phyloP scores from a whole-genome alignment of 495 filamentous ascomycete species.

The Annulohypoxylon bovei region DNA sequence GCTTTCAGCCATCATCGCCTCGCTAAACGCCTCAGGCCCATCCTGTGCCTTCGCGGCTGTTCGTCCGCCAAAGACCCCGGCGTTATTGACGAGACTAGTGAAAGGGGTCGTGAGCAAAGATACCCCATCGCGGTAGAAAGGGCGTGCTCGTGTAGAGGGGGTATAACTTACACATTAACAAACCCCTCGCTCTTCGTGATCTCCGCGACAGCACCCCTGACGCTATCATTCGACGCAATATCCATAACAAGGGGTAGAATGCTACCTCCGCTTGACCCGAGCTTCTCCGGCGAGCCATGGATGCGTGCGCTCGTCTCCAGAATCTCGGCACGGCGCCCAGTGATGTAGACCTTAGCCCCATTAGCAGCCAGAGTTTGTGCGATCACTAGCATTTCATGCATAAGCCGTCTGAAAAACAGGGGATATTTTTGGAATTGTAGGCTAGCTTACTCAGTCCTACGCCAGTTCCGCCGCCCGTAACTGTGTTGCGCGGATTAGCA shows the following conservation, averaged over 20 bases:
- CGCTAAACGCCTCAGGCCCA: slow-evolving; percentile 38
- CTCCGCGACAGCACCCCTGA: slow-evolving; percentile 70
- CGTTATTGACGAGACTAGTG: slow-evolving; percentile 80
- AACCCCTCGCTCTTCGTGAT: slow-evolving; percentile 70
- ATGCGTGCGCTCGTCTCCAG: slow-evolving; percentile 59
- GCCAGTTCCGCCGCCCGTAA: slow-evolving; percentile 68
- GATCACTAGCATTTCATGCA: slow-evolving; percentile 60
- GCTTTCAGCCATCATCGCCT: slow-evolving; percentile 51
- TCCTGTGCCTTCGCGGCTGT: slow-evolving; percentile 17
- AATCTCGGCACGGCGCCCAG: slow-evolving; percentile 71
- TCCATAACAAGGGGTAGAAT: slow-evolving; percentile 72
- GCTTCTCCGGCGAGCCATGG: slow-evolving; percentile 50
- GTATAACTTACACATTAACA: slow-evolving; percentile 68
- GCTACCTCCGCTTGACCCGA: slow-evolving; percentile 44
- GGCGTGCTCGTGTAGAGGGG: slow-evolving; percentile 49
- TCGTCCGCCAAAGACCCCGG: slow-evolving; percentile 67
- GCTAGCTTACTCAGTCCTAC: slow-evolving; percentile 63
- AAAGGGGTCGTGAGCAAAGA: slow-evolving; percentile 43
- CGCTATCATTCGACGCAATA: slow-evolving; percentile 78
- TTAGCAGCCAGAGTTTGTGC: slow-evolving; percentile 81
- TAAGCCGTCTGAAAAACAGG: neutral
- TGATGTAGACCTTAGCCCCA: slow-evolving; percentile 86
- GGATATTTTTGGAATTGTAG: neutral
- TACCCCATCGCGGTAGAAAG: slow-evolving; percentile 16
- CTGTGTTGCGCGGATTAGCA: slow-evolving; percentile 32